These are phyloP conservation scores for Wakefieldia striispora DNA, from an alignment of 768 basidiomycete genomes.

Conservation along the genomic window DNA sequence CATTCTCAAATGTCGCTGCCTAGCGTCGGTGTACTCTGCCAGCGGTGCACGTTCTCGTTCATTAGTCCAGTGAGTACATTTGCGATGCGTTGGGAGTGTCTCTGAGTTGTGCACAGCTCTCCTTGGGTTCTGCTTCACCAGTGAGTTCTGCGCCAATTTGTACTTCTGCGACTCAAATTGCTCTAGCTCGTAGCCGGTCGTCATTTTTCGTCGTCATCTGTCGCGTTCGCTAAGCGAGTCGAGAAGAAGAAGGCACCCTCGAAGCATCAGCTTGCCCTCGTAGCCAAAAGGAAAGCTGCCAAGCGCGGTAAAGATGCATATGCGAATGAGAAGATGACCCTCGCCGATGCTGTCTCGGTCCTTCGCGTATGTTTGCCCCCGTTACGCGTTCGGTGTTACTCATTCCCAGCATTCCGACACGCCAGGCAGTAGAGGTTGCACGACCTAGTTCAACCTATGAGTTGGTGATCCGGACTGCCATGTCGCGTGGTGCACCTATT, in stretches of 20 bases:
- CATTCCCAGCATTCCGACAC: constrained; percentile 2
- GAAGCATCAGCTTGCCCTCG: constrained; percentile 69
- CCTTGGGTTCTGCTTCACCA: constrained; percentile 26
- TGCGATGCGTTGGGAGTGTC: not conserved
- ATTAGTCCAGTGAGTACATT: constrained; percentile 16
- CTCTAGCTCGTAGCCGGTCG: constrained; percentile 5
- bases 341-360: constrained; percentile 64
- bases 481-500: constrained; percentile 75
- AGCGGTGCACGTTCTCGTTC: constrained; percentile 21
- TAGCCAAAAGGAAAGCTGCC: constrained; percentile 56
- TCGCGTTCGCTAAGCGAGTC: constrained; percentile 44
- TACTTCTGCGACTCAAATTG: not conserved
- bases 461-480: constrained; percentile 74
- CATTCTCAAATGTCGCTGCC: constrained; percentile 16
- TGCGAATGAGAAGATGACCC: constrained; percentile 62
- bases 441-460: constrained; percentile 77
- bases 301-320: constrained; percentile 54
- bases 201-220: constrained; percentile 51
- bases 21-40: constrained; percentile 23
- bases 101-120: constrained; percentile 33
- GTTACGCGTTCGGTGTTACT: constrained; percentile 2
- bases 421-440: constrained; percentile 80
- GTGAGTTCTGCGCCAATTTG: constrained; percentile 2
- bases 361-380: constrained; percentile 53
- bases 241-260: constrained; percentile 59